Percentiles rank a stretch among this genome's conserved stretches.
Evolutionary conservation across 2,329 filamentous ascomycete species (phyloP).

Genomic region (Aspergillaceae sp.): DNA sequence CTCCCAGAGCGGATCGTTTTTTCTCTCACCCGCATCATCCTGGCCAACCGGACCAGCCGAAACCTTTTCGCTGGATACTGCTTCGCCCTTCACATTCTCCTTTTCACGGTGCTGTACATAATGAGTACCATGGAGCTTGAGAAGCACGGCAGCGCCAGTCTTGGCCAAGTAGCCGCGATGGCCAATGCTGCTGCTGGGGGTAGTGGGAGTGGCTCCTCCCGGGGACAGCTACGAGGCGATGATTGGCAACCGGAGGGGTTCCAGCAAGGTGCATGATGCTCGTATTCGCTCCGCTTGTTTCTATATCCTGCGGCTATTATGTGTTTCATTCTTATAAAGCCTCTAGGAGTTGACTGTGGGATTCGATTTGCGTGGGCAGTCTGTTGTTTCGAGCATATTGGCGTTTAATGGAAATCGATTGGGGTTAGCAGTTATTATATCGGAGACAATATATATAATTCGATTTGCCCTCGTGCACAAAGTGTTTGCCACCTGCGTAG

Average conservation of each 20-base stretch:
- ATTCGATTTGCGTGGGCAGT: background rate
- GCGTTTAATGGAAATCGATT: background rate
- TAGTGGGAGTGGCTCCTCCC: slow-evolving; percentile 16
- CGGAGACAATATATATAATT: background rate
- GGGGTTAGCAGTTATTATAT: background rate
- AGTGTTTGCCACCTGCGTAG: no score
- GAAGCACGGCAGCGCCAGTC: slow-evolving; percentile 50
- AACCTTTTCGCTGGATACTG: slow-evolving; percentile 94
- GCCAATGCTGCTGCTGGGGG: slow-evolving; percentile 18
- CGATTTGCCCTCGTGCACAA: background rate
- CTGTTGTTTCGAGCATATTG: background rate
- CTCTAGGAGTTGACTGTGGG: background rate
- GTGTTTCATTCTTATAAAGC: background rate
- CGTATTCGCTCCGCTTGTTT: background rate
- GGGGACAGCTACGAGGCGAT: slow-evolving; percentile 35
- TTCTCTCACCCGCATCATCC: slow-evolving; percentile 79
- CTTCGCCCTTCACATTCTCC: slow-evolving; percentile 74
- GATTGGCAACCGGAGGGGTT: slow-evolving; percentile 60
- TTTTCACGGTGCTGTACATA: slow-evolving; percentile 82
- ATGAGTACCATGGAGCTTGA: slow-evolving; percentile 62
- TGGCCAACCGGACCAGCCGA: slow-evolving; percentile 80
- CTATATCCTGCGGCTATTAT: background rate
- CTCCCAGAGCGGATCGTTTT: slow-evolving; percentile 84
- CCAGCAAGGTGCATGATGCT: slow-evolving; percentile 16
- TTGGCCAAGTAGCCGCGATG: slow-evolving; percentile 32